These are phyloP conservation scores for Escovopsis sp. DNA, from an alignment of 2,329 filamentous ascomycete genomes.

Conservation along the genomic window DNA sequence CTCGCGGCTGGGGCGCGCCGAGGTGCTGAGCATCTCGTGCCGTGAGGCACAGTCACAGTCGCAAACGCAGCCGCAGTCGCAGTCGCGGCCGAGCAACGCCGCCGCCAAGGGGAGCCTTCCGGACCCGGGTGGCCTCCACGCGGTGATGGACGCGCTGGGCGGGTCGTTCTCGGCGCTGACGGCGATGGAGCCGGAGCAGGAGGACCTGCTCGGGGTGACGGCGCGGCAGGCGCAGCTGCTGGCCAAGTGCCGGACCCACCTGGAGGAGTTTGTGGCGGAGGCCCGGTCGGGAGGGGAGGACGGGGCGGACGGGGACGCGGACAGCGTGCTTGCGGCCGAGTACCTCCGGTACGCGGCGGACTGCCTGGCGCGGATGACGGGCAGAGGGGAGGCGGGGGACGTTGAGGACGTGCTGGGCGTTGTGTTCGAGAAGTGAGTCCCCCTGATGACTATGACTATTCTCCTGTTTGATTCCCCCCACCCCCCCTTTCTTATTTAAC, in stretches of 20 bases:
- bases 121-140: slow-evolving; percentile 52
- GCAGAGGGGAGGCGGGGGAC: slow-evolving; percentile 69
- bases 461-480: too few relatives aligned
- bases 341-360: slow-evolving; percentile 69
- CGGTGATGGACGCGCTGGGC: slow-evolving; percentile 54
- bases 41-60: slow-evolving; percentile 32
- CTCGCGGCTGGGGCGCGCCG: slow-evolving; percentile 19
- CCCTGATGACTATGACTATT: slow-evolving; percentile 1
- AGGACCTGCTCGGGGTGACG: slow-evolving; percentile 79
- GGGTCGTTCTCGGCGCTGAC: slow-evolving; percentile 58
- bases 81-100: neutral
- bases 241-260: slow-evolving; percentile 52
- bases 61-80: neutral
- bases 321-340: slow-evolving; percentile 84
- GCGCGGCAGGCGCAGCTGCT: slow-evolving; percentile 78
- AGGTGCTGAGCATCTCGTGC: slow-evolving; percentile 52
- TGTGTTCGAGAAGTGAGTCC: slow-evolving; percentile 85
- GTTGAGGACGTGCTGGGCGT: slow-evolving; percentile 93
- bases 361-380: slow-evolving; percentile 75
- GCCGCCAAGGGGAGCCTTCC: slow-evolving; percentile 5
- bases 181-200: slow-evolving; percentile 51
- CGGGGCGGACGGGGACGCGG: slow-evolving; percentile 47
- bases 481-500: too few relatives aligned
- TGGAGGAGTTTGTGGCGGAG: slow-evolving; percentile 58
- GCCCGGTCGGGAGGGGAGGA: slow-evolving; percentile 20